These are phyloP conservation scores for Polytrichum formosum DNA, from an alignment of 225 moss, liverwort and hornwort species.

Conservation along the genomic window DNA sequence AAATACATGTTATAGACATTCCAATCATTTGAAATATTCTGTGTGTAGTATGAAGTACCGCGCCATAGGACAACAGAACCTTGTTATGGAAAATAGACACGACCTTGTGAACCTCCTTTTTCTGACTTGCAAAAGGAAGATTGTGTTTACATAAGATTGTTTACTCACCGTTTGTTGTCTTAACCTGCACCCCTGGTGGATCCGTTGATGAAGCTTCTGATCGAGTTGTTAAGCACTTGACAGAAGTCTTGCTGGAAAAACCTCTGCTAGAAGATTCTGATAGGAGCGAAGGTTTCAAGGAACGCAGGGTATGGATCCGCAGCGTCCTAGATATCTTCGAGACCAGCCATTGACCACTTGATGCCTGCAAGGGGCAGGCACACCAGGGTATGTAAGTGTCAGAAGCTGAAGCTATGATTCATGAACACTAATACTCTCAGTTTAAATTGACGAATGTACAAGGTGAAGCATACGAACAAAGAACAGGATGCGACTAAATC, in stretches of 20 bases:
- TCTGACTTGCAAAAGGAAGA: not conserved
- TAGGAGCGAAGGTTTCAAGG: not conserved
- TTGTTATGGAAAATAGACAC: not conserved
- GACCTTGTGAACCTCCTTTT: not conserved
- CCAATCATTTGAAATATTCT: not conserved
- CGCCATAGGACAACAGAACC: not conserved
- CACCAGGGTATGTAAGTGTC: not conserved
- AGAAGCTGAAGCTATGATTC: not conserved
- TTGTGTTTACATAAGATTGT: not conserved
- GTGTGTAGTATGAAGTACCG: not conserved
- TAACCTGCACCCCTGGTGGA: constrained; percentile 36
- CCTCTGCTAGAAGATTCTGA: not conserved
- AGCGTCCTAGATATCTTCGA: constrained; percentile 1
- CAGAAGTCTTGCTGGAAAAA: constrained; percentile 9
- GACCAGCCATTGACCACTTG: not conserved
- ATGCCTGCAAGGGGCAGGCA: not conserved
- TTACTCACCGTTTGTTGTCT: constrained; percentile 40
- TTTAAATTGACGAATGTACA: not conserved
- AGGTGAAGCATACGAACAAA: not conserved
- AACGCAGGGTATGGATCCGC: not conserved
- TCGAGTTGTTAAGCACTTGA: constrained; percentile 13
- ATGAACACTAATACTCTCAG: not conserved
- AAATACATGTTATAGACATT: not conserved
- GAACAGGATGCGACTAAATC: not conserved
- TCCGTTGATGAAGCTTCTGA: constrained; percentile 36